Evolutionary conservation across 805 yeast species (phyloP), one percentile per base, ranked within the genome.

Genomic region (Zygotorulaspora florentina): DNA sequence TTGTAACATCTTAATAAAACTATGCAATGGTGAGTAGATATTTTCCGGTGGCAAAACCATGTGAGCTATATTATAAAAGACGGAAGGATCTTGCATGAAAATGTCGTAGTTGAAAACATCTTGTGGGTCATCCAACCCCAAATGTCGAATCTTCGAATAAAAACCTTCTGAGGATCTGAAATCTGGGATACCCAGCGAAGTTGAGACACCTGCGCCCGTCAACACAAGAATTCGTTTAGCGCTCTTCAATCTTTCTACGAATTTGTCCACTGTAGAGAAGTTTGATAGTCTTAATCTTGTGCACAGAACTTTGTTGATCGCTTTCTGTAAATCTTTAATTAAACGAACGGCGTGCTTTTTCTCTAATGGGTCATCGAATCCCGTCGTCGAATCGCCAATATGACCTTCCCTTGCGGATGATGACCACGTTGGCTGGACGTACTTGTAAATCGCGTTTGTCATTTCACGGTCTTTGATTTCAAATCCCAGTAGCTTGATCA

Each of bases 121-220:
- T 61, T 89, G 96, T 0, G 97, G 96, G 56, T 89, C 96, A 40
- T 75, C 77, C 28, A 89, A 67, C 0, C 93, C 90, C 45, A 87
- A 65, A 56, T 77, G 75, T 42, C 75, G 73, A 54, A 90, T 74
- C 56, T 76, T 77, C 1, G 87, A 74, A 65, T 89, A 89, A 44
- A 89, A 76, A 40, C 97, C 97, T 52, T 82, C 74, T n/a, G 87
- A 80, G 0, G 96, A 87, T 61, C 97, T 75, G 67, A 89, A 88
- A 67, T 88, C 96, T 0, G 96, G 96, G 44, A 88, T 89, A 7
- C 96, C 96, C 43, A 88, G 67, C 1, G 88, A 80, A 2, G 96
- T 88, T 29, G 95, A 85, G 44, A 89, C 87, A 18, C 97, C 97
- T 0, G 97, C 97, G 12, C 97, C 97, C 0, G 96, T 87, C 17